phyloP scores from a whole-genome alignment of 1,284 basidiomycete genomes.

The Testicularia cyperi region DNA sequence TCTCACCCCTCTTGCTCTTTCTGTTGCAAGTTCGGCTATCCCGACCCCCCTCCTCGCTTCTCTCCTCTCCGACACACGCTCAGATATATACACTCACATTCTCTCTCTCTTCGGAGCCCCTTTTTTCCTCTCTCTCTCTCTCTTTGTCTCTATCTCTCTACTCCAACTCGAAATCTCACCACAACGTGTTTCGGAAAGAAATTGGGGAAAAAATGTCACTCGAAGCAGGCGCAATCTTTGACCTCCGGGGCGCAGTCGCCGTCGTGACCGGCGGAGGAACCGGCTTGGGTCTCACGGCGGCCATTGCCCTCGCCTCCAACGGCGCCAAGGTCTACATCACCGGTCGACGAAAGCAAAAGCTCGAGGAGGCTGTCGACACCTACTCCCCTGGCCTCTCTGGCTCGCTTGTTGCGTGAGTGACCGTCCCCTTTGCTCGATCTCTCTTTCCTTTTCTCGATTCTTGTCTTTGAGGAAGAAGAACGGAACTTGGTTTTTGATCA shows the following conservation, averaged over 20 bases:
- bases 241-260: constrained; percentile 39
- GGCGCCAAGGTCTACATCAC: constrained; percentile 54
- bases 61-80: no score
- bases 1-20: background rate
- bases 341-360: constrained; percentile 34
- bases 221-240: constrained; percentile 15
- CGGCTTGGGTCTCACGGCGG: constrained; percentile 48
- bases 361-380: constrained; percentile 24
- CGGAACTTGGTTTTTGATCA: background rate
- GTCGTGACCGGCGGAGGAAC: constrained; percentile 54
- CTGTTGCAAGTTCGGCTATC: background rate
- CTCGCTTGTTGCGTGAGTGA: constrained; percentile 20
- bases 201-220: constrained; percentile 10
- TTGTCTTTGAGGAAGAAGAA: background rate
- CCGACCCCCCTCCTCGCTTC: no score
- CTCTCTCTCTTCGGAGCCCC: no score
- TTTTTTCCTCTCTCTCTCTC: background rate
- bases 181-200: background rate
- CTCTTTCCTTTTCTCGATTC: background rate
- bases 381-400: constrained; percentile 8
- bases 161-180: background rate
- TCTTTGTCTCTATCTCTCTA: background rate
- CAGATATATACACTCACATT: no score
- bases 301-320: constrained; percentile 45
- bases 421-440: no score